phyloP scores from a whole-genome alignment of 371 early-diverging fungal species.

The Capillidium rhysosporum region DNA sequence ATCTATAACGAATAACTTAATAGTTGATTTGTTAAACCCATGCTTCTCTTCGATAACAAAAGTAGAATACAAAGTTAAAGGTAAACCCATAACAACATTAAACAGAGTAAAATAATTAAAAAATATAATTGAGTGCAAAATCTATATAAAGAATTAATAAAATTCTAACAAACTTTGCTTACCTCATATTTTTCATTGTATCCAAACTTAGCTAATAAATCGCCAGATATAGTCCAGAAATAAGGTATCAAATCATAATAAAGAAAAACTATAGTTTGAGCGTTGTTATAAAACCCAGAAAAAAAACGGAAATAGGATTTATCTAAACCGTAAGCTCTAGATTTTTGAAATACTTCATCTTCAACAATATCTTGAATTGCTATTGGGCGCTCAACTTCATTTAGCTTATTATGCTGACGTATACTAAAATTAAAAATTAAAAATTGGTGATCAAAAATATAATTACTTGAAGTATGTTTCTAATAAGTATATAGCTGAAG shows the following conservation, averaged over 20 bases:
- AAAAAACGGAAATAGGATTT: slow-evolving; percentile 65
- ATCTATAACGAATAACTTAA: slow-evolving; percentile 65
- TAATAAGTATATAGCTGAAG: slow-evolving; percentile 35
- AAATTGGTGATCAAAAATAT: not conserved
- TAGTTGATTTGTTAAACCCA: slow-evolving; percentile 95
- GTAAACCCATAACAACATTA: slow-evolving; percentile 46
- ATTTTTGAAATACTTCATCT: slow-evolving; percentile 55
- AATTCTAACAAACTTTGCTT: slow-evolving; percentile 6
- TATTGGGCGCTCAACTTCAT: slow-evolving; percentile 36
- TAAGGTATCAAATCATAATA: slow-evolving; percentile 45
- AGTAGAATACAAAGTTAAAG: slow-evolving; percentile 67
- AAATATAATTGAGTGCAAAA: slow-evolving; percentile 67
- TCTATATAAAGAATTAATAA: slow-evolving; percentile 24
- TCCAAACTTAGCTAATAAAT: slow-evolving; percentile 27
- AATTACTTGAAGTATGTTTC: slow-evolving; percentile 43
- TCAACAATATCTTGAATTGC: slow-evolving; percentile 36
- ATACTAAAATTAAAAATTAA: too few species aligned
- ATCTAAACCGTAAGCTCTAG: slow-evolving; percentile 71
- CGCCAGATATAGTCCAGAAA: slow-evolving; percentile 49
- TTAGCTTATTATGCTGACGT: slow-evolving; percentile 57
- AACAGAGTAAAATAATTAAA: slow-evolving; percentile 31
- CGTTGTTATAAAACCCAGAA: slow-evolving; percentile 26
- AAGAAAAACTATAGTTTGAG: slow-evolving; percentile 42
- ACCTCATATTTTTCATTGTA: slow-evolving; percentile 52
- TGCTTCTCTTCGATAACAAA: slow-evolving; percentile 91